Base-by-base conservation (phyloP, 2,329 filamentous ascomycete genomes). In the Clonostachys byssicola region DNA sequence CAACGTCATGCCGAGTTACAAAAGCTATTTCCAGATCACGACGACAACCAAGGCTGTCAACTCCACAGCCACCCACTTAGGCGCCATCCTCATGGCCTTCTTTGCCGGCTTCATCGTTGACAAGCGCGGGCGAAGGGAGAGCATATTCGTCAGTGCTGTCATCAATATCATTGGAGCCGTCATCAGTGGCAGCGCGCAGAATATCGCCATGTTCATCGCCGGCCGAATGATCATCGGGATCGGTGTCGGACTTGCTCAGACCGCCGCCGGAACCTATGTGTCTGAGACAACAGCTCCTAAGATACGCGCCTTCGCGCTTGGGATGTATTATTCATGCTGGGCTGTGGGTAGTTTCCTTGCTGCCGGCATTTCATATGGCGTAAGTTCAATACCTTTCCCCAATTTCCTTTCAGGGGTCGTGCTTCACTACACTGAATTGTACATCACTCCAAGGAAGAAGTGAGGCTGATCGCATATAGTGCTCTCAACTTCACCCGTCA, bases 1-100 rank as follows among this genome's bases (percentile, higher is more conserved):
- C 20, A 77, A 80, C 49, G 81, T 83, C 49, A 57, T 83, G 14
- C 76, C 77, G 0, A 72, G 70, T 0, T 83, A 82, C 56, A 72
- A 67, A 0, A 66, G 77, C 38, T 83, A 81, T 56, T 82, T 83
- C 61, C 53, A 69, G 5, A 69, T 82, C 9, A 80, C 63, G n/a
- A 58, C 72, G 1, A 71, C 74, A 0, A 80, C 77, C 0, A 74
- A 68, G 0, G 75, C 73, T 5, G 65, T 83, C 14, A 80, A 81
- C 52, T 81, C 76, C 5, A 72, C 77, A 0, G 73, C 74, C 2
- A 69, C 75, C n/a, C 80, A 72, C 54, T 75, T 81, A 43, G 78
- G 78, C 12, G 68, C 69, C 33, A 63, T 68, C 33, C 45, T 81
- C 6, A 72, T 70, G 17, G 67, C 68, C 2, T 54, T 78, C 9